Evolutionary conservation across 176 grass and related monocot genomes (phyloP).

Genomic region (Musa troglodytarum): DNA sequence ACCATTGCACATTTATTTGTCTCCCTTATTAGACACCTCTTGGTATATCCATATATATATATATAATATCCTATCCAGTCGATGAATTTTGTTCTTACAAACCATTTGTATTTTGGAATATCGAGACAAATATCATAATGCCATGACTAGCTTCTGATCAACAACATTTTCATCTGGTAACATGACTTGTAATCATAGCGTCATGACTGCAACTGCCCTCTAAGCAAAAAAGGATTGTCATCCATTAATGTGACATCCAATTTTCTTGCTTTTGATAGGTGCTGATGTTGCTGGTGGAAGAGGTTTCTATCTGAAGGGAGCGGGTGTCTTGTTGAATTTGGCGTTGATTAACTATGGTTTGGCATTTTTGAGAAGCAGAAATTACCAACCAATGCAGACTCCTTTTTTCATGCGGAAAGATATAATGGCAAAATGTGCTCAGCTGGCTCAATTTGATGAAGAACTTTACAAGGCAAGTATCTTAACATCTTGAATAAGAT

Average conservation of each 20-base stretch:
- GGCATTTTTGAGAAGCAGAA: conserved; percentile 51
- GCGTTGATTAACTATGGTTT: conserved; percentile 81
- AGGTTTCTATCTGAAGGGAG: conserved; percentile 75
- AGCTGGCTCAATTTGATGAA: conserved; percentile 82
- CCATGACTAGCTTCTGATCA: too few species aligned
- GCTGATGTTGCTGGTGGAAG: conserved; percentile 89
- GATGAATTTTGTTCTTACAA: too few species aligned
- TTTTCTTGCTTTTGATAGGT: conserved; percentile 34
- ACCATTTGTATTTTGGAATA: too few species aligned
- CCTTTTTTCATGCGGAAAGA: conserved; percentile 99
- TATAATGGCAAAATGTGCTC: conserved; percentile 91
- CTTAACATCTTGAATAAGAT: too few species aligned
- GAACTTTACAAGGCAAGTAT: conserved; percentile 79
- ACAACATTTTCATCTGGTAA: background rate
- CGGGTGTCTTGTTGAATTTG: conserved; percentile 75
- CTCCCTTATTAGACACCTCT: too few species aligned
- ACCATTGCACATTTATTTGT: too few species aligned
- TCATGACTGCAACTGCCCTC: background rate
- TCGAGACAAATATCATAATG: too few species aligned
- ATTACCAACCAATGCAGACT: conserved; percentile 66
- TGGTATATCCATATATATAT: too few species aligned
- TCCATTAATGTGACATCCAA: background rate
- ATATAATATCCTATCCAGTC: too few species aligned
- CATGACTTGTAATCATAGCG: background rate
- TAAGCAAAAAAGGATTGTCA: background rate